phyloP scores from a whole-genome alignment of 2,329 filamentous ascomycete species.

The Pyrenophora seminiperda region DNA sequence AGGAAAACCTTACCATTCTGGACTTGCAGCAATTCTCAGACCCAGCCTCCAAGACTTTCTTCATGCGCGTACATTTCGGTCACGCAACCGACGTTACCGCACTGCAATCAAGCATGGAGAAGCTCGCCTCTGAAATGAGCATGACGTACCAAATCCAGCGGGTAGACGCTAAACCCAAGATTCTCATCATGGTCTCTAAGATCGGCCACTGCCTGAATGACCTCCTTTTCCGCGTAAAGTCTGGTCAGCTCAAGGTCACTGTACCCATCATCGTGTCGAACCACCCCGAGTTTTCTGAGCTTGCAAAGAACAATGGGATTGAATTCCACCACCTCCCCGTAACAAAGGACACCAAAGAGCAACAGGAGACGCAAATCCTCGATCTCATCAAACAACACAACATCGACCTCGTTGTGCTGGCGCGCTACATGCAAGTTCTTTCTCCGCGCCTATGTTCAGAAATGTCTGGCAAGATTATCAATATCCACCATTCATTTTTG shows the following conservation, averaged over 20 bases:
- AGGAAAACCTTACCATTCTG: constrained; percentile 77
- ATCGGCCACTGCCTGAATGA: constrained; percentile 87
- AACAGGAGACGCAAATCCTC: constrained; percentile 74
- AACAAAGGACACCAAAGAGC: constrained; percentile 74
- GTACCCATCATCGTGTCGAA: constrained; percentile 82
- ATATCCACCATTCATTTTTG: constrained; percentile 88
- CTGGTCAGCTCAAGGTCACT: constrained; percentile 74
- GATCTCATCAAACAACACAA: constrained; percentile 70
- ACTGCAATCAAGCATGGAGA: constrained; percentile 62
- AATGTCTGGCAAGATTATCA: constrained; percentile 88
- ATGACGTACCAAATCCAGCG: constrained; percentile 76
- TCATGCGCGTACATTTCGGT: constrained; percentile 86
- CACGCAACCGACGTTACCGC: constrained; percentile 55
- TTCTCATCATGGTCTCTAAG: constrained; percentile 89
- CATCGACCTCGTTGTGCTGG: constrained; percentile 79
- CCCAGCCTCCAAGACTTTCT: constrained; percentile 74
- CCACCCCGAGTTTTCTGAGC: constrained; percentile 72
- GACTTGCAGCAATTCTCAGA: constrained; percentile 87
- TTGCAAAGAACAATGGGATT: constrained; percentile 75
- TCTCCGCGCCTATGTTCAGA: constrained; percentile 73
- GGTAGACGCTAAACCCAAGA: constrained; percentile 70
- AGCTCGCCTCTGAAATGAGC: constrained; percentile 65
- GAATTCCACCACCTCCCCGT: constrained; percentile 82
- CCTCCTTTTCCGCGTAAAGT: constrained; percentile 77
- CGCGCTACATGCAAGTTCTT: constrained; percentile 87